phyloP scores from a whole-genome alignment of 2,329 filamentous ascomycete genomes.

The Diaporthe sp. region DNA sequence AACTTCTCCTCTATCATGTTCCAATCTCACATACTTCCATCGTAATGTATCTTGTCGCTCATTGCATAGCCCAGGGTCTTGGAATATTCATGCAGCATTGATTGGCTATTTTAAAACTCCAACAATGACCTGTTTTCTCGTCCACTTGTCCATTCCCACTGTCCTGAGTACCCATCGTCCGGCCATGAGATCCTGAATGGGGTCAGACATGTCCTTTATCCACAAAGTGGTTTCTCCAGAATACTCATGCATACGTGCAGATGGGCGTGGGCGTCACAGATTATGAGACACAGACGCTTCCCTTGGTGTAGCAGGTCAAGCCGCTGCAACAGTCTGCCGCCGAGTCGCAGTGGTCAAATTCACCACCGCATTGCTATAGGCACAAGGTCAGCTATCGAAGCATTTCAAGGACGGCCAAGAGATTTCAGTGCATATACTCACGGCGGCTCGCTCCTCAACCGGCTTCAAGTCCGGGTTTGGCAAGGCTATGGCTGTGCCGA shows the following conservation, averaged over 20 bases:
- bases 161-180: not conserved
- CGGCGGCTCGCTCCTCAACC: not conserved
- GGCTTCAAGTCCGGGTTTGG: not conserved
- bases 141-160: not conserved
- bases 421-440: not conserved
- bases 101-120: not conserved
- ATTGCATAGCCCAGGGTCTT: too few species aligned
- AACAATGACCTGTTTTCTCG: not conserved
- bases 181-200: too few species aligned
- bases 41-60: too few species aligned
- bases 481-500: not conserved
- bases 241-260: not conserved
- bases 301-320: not conserved
- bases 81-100: too few species aligned
- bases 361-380: not conserved
- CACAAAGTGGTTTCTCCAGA: too few species aligned
- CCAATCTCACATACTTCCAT: too few species aligned
- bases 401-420: fast-evolving
- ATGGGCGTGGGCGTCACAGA: too few species aligned
- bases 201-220: not conserved
- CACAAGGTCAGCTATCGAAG: not conserved
- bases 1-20: too few species aligned
- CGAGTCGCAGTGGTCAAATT: not conserved
- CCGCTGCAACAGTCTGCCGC: constrained; percentile 1
- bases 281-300: not conserved